These are phyloP conservation scores for Colletotrichum tamarilloi DNA, from an alignment of 2,329 filamentous ascomycete genomes.

Conservation along the genomic window DNA sequence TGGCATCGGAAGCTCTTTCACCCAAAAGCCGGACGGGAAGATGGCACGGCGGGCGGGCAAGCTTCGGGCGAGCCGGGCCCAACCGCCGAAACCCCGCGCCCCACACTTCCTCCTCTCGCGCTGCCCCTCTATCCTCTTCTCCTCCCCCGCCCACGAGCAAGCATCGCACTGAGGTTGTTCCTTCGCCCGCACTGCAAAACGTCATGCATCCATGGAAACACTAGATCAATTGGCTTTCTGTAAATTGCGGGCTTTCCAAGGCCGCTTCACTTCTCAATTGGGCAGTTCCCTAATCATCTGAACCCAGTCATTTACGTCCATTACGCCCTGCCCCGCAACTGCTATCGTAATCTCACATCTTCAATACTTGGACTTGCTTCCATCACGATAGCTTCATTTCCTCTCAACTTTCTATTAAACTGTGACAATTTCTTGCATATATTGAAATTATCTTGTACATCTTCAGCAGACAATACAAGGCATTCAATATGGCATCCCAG, in stretches of 20 bases:
- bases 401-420: neutral
- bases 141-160: neutral
- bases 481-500: conserved; percentile 9
- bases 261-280: conserved; percentile 15
- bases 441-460: neutral
- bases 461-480: neutral
- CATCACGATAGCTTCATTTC: neutral
- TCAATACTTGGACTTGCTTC: neutral
- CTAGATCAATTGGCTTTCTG: conserved; percentile 1
- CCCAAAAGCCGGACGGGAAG: conserved; percentile 2
- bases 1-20: neutral
- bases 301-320: conserved; percentile 1
- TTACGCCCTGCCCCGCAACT: conserved; percentile 2
- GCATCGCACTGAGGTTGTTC: too few relatives aligned
- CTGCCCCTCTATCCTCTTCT: neutral
- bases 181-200: neutral
- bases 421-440: too few relatives aligned
- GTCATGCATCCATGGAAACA: conserved; percentile 23
- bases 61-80: conserved; percentile 20
- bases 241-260: conserved; percentile 5
- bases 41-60: neutral
- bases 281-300: conserved; percentile 5
- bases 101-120: conserved; percentile 9
- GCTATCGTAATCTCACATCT: neutral
- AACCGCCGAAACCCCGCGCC: conserved; percentile 23